phyloP scores from a whole-genome alignment of 805 yeast species.

The Metschnikowia lunata region DNA sequence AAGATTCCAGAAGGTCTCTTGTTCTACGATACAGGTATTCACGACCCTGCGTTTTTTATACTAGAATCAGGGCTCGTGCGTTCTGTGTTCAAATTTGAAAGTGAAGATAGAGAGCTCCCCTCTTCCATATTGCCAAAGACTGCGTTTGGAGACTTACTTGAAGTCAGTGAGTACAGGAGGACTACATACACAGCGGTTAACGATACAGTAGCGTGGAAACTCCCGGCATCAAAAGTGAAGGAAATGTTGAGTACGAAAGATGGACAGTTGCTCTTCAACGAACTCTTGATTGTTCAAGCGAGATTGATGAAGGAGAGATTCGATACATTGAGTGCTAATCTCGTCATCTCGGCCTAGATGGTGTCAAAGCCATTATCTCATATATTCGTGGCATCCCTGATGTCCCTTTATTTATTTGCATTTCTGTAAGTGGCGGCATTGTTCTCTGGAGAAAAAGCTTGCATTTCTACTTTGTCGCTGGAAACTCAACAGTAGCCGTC shows the following conservation, averaged over 20 bases:
- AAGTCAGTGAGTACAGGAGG: conserved; percentile 33
- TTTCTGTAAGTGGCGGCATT: no score
- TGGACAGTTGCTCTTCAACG: conserved; percentile 55
- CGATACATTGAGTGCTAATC: conserved; percentile 70
- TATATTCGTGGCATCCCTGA: no score
- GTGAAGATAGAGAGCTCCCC: conserved; percentile 32
- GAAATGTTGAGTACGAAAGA: conserved; percentile 40
- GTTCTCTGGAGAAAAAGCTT: background rate
- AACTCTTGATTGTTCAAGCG: conserved; percentile 57
- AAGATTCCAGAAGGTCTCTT: conserved; percentile 42
- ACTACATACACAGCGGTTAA: conserved; percentile 52
- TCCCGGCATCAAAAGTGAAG: conserved; percentile 45
- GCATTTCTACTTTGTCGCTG: conserved; percentile 22
- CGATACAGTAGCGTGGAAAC: conserved; percentile 65
- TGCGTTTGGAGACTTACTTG: conserved; percentile 59
- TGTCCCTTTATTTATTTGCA: background rate
- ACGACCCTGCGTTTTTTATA: conserved; percentile 50
- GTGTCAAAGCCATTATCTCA: no score
- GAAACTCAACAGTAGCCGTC: conserved; percentile 63
- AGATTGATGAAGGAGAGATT: conserved; percentile 66
- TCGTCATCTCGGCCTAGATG: conserved; percentile 53
- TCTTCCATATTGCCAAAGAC: conserved; percentile 63
- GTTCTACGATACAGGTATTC: conserved; percentile 43
- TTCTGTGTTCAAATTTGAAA: conserved; percentile 35
- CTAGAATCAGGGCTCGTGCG: conserved; percentile 47